A percentile compares a stretch with the other conserved stretches of the same genome.
phyloP scores from a whole-genome alignment of 257 asterid genomes.

The Paraleonurus japonicus region DNA sequence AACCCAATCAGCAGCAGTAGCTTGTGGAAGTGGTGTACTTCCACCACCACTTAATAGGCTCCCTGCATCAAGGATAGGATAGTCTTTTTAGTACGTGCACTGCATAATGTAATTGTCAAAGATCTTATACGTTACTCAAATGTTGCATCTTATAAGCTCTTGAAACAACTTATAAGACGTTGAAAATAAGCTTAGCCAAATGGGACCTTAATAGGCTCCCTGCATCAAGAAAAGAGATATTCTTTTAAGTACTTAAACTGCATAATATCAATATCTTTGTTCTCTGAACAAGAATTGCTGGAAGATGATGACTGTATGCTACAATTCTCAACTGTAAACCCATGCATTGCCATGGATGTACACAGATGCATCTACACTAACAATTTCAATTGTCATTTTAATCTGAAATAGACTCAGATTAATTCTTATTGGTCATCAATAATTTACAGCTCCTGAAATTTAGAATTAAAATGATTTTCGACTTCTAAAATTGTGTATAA shows the following conservation, averaged over 20 bases:
- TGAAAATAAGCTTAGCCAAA: not conserved
- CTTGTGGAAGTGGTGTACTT: constrained; percentile 70
- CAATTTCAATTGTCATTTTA: not conserved
- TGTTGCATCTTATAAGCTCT: not conserved
- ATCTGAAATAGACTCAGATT: not conserved
- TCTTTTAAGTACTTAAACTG: too few species aligned
- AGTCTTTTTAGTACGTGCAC: not conserved
- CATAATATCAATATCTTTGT: too few species aligned
- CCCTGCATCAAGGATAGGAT: constrained; percentile 41
- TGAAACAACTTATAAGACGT: not conserved
- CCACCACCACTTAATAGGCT: constrained; percentile 90
- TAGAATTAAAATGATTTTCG: not conserved
- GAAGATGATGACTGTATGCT: constrained; percentile 7
- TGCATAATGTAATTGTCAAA: not conserved
- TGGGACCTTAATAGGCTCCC: not conserved
- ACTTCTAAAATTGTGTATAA: not conserved
- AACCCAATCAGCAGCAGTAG: constrained; percentile 75
- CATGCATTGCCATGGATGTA: not conserved
- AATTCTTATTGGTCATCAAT: not conserved
- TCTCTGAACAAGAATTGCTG: not conserved
- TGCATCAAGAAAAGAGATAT: not conserved
- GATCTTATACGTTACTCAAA: too few species aligned
- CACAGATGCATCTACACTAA: not conserved
- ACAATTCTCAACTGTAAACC: not conserved
- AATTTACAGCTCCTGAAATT: not conserved